Evolutionary conservation across 78 protist genomes (phyloP).

Genomic region (Cavenderia fasciculata): DNA sequence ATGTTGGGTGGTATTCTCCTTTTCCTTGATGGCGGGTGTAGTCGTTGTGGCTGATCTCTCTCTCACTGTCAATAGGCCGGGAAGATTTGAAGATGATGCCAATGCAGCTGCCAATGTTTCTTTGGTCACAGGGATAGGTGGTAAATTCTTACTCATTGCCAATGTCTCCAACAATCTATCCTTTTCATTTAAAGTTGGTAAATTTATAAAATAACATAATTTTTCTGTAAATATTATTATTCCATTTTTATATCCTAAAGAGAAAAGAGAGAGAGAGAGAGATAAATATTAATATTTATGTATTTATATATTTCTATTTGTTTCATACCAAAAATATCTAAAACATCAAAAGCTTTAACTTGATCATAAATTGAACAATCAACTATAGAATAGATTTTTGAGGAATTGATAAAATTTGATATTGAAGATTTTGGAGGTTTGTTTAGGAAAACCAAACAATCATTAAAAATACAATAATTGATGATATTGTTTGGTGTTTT

Average conservation of each 20-base stretch:
- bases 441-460: constrained; percentile 34
- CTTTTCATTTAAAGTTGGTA: constrained; percentile 5
- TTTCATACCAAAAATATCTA: constrained; percentile 34
- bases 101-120: neutral
- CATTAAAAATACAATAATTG: constrained; percentile 33
- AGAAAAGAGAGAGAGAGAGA: neutral
- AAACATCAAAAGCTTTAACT: constrained; percentile 46
- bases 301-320: neutral
- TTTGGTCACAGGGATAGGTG: neutral
- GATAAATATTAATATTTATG: neutral
- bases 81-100: neutral
- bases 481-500: neutral
- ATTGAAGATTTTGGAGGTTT: constrained; percentile 43
- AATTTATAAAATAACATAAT: constrained; percentile 37
- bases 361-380: constrained; percentile 5
- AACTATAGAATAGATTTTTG: neutral
- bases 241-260: constrained; percentile 14
- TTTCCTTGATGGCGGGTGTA: neutral
- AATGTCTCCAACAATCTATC: constrained; percentile 35
- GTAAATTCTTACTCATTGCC: constrained; percentile 9
- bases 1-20: constrained; percentile 3
- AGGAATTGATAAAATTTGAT: neutral
- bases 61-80: constrained; percentile 43
- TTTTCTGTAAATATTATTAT: constrained; percentile 31
- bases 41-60: too few relatives aligned